Conservation (phyloP, 129 eudicot genomes). For the Smallanthus sonchifolius region DNA sequence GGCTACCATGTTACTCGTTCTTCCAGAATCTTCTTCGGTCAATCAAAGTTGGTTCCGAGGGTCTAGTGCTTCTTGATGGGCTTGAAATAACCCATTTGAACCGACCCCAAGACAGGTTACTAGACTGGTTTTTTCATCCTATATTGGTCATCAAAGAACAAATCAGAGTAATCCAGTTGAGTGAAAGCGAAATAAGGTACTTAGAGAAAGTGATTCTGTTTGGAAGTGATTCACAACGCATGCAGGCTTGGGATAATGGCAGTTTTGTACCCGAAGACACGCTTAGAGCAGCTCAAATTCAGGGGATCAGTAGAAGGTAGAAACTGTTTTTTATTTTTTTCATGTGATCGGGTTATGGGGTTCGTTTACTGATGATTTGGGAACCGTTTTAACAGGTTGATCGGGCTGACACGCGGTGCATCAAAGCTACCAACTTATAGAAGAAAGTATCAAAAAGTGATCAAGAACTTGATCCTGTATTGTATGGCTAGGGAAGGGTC, state of each 20-base stretch:
- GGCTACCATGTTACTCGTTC: constrained; percentile 69
- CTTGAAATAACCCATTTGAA: constrained; percentile 69
- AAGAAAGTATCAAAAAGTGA: constrained; percentile 61
- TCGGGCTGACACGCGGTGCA: constrained; percentile 65
- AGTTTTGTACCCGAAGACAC: constrained; percentile 60
- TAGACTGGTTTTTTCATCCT: constrained; percentile 95
- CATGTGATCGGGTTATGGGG: background rate
- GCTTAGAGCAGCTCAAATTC: constrained; percentile 78
- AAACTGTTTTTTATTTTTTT: background rate
- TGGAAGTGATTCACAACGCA: constrained; percentile 54
- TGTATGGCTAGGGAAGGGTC: constrained; percentile 48
- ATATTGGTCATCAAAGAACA: constrained; percentile 87
- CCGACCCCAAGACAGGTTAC: constrained; percentile 71
- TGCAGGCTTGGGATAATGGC: constrained; percentile 81
- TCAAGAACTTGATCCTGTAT: constrained; percentile 57
- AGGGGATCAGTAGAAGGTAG: constrained; percentile 88
- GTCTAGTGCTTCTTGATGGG: constrained; percentile 65
- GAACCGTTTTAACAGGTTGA: constrained; percentile 48
- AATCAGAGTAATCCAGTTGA: constrained; percentile 51
- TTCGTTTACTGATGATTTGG: background rate
- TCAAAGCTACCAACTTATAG: constrained; percentile 90
- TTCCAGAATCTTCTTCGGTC: constrained; percentile 55
- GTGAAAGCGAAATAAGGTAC: constrained; percentile 60
- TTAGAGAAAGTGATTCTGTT: constrained; percentile 64
- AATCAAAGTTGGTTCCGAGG: constrained; percentile 73